Percentiles rank a stretch among this genome's conserved stretches.
Evolutionary conservation across 1,139 yeast species (phyloP).

Genomic region (Kurtzmaniella quercitrusa): DNA sequence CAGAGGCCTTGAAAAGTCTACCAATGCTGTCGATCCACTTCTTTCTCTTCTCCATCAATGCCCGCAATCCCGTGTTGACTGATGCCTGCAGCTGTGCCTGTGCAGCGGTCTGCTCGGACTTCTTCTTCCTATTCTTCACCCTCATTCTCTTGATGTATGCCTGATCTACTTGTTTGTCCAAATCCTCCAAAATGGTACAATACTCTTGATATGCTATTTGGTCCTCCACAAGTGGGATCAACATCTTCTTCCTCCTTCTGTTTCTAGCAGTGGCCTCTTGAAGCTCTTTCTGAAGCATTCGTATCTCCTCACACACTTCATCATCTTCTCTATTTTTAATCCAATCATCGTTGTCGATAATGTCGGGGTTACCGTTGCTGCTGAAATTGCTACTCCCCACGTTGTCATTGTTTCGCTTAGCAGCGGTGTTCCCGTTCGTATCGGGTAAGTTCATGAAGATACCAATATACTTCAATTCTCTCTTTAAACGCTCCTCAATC

Average conservation of each 20-base stretch:
- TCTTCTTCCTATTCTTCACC: slow-evolving; percentile 78
- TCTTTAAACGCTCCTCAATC: slow-evolving; percentile 79
- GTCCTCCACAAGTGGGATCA: slow-evolving; percentile 78
- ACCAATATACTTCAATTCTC: slow-evolving; percentile 88
- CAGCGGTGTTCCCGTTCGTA: slow-evolving; percentile 15
- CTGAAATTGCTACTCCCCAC: slow-evolving; percentile 13
- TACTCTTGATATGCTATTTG: slow-evolving; percentile 96
- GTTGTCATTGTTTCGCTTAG: slow-evolving; percentile 20
- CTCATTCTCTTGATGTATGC: slow-evolving; percentile 82
- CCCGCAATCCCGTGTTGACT: slow-evolving; percentile 72
- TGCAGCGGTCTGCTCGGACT: slow-evolving; percentile 29
- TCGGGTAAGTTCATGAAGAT: slow-evolving; percentile 64
- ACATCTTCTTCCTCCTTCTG: slow-evolving; percentile 57
- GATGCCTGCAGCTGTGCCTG: slow-evolving; percentile 41
- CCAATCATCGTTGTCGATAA: slow-evolving; percentile 73
- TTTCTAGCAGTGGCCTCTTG: slow-evolving; percentile 60
- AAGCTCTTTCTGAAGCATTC: slow-evolving; percentile 67
- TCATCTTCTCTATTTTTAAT: slow-evolving; percentile 83
- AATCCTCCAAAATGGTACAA: slow-evolving; percentile 80
- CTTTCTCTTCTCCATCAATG: slow-evolving; percentile 76
- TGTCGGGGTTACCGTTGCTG: slow-evolving; percentile 21
- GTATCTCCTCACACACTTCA: slow-evolving; percentile 82
- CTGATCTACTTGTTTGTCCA: slow-evolving; percentile 95
- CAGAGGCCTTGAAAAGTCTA: slow-evolving; percentile 65
- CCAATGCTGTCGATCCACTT: slow-evolving; percentile 93